Evolutionary conservation across 2,329 filamentous ascomycete genomes (phyloP).

Genomic region (Tolypocladium guangdongense): DNA sequence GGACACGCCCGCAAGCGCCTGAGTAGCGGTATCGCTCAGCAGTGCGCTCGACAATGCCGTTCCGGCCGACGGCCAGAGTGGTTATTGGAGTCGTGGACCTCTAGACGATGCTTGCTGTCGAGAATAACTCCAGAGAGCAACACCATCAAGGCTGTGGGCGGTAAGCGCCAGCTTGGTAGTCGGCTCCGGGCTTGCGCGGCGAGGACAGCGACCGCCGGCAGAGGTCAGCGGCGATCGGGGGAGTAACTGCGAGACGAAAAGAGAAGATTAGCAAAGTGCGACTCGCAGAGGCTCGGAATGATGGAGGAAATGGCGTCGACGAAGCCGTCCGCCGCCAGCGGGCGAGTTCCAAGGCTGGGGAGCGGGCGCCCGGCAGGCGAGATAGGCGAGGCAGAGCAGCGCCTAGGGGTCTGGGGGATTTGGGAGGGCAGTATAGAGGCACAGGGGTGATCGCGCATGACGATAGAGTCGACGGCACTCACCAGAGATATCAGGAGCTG

Average conservation of each 20-base stretch:
- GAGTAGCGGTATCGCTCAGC: constrained; percentile 14
- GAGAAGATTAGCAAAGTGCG: constrained; percentile 3
- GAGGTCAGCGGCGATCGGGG: constrained; percentile 9
- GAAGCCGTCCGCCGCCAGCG: constrained; percentile 2
- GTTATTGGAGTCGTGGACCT: constrained; percentile 7
- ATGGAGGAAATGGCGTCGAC: neutral
- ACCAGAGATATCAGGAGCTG: constrained; percentile 23
- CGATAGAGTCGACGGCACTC: constrained; percentile 22
- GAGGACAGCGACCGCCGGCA: constrained; percentile 9
- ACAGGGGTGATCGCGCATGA: constrained; percentile 24
- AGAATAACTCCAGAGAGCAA: constrained; percentile 14
- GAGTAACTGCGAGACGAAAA: constrained; percentile 1
- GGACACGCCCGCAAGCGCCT: constrained; percentile 10
- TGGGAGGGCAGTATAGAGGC: constrained; percentile 14
- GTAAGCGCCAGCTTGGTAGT: constrained; percentile 21
- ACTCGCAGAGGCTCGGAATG: neutral
- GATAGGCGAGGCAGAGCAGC: constrained; percentile 5
- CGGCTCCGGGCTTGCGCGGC: constrained; percentile 19
- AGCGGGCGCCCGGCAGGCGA: neutral
- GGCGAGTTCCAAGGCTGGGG: constrained; percentile 1
- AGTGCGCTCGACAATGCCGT: constrained; percentile 12
- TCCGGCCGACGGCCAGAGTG: constrained; percentile 12
- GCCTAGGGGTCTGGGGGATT: constrained; percentile 8
- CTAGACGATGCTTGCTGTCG: constrained; percentile 6
- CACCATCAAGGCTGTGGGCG: constrained; percentile 19